These are phyloP conservation scores for Talaromyces islandicus DNA, from an alignment of 2,329 filamentous ascomycete genomes.

Conservation along the genomic window DNA sequence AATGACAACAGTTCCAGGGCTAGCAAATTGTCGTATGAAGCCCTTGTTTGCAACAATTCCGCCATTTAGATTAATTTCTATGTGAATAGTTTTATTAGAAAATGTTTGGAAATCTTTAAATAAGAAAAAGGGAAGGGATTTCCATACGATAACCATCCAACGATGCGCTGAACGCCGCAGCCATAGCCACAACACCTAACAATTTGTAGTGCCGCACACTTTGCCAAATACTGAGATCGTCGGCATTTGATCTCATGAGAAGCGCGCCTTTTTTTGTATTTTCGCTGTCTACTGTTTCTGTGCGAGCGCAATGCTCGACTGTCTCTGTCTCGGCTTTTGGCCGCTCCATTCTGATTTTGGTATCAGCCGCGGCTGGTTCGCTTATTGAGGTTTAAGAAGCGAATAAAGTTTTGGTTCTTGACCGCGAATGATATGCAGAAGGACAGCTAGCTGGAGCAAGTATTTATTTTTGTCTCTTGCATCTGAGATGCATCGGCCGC, in stretches of 20 bases:
- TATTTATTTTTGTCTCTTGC: neutral
- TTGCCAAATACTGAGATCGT: slow-evolving; percentile 37
- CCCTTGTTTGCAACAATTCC: slow-evolving; percentile 38
- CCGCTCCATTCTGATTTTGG: neutral
- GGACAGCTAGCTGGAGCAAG: neutral
- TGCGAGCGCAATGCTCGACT: neutral
- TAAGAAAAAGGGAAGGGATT: neutral
- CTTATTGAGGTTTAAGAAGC: no score
- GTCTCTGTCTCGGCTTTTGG: neutral
- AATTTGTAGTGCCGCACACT: slow-evolving; percentile 30
- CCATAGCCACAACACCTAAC: slow-evolving; percentile 33
- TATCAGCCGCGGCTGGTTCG: no score
- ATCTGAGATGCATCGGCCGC: neutral
- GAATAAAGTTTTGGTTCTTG: neutral
- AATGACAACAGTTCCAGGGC: slow-evolving; percentile 26
- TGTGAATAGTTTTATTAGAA: neutral
- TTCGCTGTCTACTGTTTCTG: neutral
- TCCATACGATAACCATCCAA: slow-evolving; percentile 38
- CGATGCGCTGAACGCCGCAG: slow-evolving; percentile 36
- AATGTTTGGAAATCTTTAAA: neutral
- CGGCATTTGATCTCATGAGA: slow-evolving; percentile 31
- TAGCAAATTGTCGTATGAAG: slow-evolving; percentile 33
- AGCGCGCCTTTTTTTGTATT: slow-evolving; percentile 2
- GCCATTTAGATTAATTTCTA: slow-evolving; percentile 31
- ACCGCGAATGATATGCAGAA: neutral